Percentiles rank a stretch among this genome's conserved stretches.
Evolutionary conservation across 129 eudicot species (phyloP).

Genomic region (Chrysanthemum seticuspe): DNA sequence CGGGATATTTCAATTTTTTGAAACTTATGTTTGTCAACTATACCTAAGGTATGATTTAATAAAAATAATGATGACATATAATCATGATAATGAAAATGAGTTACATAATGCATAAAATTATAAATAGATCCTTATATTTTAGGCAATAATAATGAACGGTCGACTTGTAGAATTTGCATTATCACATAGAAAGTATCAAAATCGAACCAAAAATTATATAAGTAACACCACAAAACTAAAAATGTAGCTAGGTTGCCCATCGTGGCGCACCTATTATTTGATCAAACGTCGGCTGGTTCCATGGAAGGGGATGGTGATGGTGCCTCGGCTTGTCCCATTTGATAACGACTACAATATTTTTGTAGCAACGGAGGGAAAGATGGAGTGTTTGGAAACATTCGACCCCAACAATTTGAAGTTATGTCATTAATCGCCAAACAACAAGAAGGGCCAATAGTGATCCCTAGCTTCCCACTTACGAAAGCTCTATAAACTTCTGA

Average conservation of each 20-base stretch:
- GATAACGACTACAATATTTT: constrained; percentile 17
- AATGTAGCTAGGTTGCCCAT: constrained; percentile 1
- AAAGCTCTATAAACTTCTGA: constrained; percentile 25
- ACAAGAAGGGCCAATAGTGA: constrained; percentile 34
- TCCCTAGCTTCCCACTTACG: background rate
- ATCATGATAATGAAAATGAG: too few relatives aligned
- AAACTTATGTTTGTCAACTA: too few relatives aligned
- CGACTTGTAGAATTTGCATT: background rate
- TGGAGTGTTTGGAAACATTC: constrained; percentile 30
- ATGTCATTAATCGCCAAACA: constrained; percentile 33
- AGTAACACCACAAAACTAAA: constrained; percentile 4
- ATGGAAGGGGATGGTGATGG: constrained; percentile 12
- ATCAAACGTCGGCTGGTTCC: constrained; percentile 11
- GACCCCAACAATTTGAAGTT: constrained; percentile 33
- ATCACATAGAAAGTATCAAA: background rate
- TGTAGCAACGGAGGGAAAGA: constrained; percentile 27
- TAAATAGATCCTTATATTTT: too few relatives aligned
- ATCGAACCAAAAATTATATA: background rate
- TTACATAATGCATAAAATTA: too few relatives aligned
- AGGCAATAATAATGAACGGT: too few relatives aligned
- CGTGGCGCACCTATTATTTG: background rate
- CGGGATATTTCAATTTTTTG: too few relatives aligned
- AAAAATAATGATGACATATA: too few relatives aligned
- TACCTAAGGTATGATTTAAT: too few relatives aligned
- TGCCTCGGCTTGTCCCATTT: constrained; percentile 8